Evolutionary conservation across 495 filamentous ascomycete genomes (phyloP).

Genomic region (Lophiotrema nucula): DNA sequence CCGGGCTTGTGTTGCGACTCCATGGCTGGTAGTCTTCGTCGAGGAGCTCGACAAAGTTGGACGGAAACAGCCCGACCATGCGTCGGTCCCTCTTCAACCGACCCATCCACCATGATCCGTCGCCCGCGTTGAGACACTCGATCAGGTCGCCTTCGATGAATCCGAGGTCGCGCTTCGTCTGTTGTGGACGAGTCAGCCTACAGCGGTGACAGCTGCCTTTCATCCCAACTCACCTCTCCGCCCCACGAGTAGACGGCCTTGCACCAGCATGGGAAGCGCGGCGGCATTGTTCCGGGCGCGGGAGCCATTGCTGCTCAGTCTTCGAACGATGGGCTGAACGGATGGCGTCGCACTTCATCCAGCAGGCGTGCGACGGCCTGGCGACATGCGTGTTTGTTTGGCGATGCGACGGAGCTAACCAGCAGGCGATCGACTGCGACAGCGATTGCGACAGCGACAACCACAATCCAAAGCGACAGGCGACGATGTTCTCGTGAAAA

Average conservation of each 20-base stretch:
- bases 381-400: constrained; percentile 10
- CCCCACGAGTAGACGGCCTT: constrained; percentile 95
- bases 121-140: constrained; percentile 95
- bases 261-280: constrained; percentile 92
- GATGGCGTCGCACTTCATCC: constrained; percentile 14
- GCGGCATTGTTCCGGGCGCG: constrained; percentile 67
- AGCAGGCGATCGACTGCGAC: background rate
- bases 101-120: constrained; percentile 98
- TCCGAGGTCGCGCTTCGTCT: constrained; percentile 88
- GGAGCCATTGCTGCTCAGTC: constrained; percentile 49
- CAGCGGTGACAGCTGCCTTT: background rate
- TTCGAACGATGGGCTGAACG: background rate
- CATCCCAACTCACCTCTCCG: constrained; percentile 65
- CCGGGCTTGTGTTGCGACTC: constrained; percentile 73
- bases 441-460: background rate
- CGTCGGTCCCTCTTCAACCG: constrained; percentile 80
- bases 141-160: constrained; percentile 98
- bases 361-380: constrained; percentile 11
- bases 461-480: background rate
- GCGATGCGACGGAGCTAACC: background rate
- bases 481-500: too few species aligned
- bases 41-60: constrained; percentile 92
- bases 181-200: constrained; percentile 2
- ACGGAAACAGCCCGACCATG: constrained; percentile 89
- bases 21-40: constrained; percentile 78